Evolutionary conservation across 768 basidiomycete genomes (phyloP).

Genomic region (Gymnopilus dilepis): DNA sequence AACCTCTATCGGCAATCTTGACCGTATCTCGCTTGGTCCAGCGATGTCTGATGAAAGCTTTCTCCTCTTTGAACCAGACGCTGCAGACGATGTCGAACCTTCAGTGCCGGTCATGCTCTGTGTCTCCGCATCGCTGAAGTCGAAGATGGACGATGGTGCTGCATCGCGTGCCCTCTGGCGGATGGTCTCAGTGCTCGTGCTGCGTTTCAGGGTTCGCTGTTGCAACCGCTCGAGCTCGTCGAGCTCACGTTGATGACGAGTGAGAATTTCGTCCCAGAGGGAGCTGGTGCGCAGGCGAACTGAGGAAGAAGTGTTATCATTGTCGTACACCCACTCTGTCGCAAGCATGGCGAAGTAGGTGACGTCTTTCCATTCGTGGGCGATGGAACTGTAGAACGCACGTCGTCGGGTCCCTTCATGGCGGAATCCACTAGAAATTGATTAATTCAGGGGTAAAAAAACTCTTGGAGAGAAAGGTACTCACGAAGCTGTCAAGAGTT

Average conservation of each 20-base stretch:
- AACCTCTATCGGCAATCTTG: not conserved
- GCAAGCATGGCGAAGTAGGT: conserved; percentile 65
- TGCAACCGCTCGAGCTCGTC: conserved; percentile 63
- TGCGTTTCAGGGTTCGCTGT: conserved; percentile 37
- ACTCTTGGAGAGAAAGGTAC: conserved; percentile 17
- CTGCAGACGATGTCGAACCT: not conserved
- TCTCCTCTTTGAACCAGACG: conserved; percentile 2
- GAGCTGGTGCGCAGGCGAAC: conserved; percentile 38
- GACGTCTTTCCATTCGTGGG: conserved; percentile 59
- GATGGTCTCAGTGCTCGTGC: conserved; percentile 50
- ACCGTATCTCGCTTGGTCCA: conserved; percentile 3
- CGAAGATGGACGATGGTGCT: conserved; percentile 2
- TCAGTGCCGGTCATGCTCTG: conserved; percentile 14
- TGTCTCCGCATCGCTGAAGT: conserved; percentile 11
- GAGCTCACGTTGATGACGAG: conserved; percentile 60
- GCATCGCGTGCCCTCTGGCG: conserved; percentile 21
- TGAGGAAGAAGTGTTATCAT: conserved; percentile 15
- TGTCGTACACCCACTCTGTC: conserved; percentile 55
- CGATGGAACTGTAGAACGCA: conserved; percentile 51
- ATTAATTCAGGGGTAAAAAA: not conserved
- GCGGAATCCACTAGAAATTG: conserved; percentile 51
- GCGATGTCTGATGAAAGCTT: not conserved
- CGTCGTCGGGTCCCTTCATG: conserved; percentile 69
- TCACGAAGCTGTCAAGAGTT: conserved; percentile 51
- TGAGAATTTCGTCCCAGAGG: conserved; percentile 68